Evolutionary conservation across 2,329 filamentous ascomycete species (phyloP).

Genomic region (Ophiocordyceps camponoti-floridani): DNA sequence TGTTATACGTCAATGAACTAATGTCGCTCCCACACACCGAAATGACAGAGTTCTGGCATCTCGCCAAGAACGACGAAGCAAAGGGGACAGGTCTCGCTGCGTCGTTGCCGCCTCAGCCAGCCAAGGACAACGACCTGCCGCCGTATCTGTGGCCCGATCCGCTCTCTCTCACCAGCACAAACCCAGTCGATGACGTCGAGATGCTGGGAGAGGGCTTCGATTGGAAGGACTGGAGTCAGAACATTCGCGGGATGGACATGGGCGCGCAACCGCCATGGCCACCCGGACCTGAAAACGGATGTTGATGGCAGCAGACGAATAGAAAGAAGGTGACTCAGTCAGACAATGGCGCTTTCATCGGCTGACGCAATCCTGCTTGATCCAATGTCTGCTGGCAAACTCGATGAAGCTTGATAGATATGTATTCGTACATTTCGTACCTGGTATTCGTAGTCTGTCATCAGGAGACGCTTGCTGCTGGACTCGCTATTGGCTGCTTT

Average conservation of each 20-base stretch:
- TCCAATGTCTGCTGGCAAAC: too few species aligned
- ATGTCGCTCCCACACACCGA: slow-evolving; percentile 19
- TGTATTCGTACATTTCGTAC: too few species aligned
- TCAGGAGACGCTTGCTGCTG: too few species aligned
- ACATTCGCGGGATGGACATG: slow-evolving; percentile 19
- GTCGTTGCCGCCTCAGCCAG: slow-evolving; percentile 7
- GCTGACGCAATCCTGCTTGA: too few species aligned
- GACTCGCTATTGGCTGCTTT: too few species aligned
- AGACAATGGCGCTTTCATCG: too few species aligned
- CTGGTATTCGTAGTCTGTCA: too few species aligned
- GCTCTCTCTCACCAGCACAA: slow-evolving; percentile 11
- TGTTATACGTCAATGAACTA: slow-evolving; percentile 18
- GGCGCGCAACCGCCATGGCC: slow-evolving; percentile 7
- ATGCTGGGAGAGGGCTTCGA: slow-evolving; percentile 25
- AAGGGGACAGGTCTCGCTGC: not conserved
- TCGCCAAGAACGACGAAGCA: slow-evolving; percentile 1
- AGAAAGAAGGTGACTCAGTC: not conserved
- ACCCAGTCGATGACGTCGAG: slow-evolving; percentile 15
- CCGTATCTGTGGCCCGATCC: slow-evolving; percentile 23
- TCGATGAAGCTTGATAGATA: too few species aligned
- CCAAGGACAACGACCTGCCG: slow-evolving; percentile 16
- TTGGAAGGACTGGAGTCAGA: slow-evolving; percentile 30
- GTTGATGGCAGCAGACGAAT: not conserved
- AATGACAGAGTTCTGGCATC: slow-evolving; percentile 16
- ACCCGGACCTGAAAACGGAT: slow-evolving; percentile 5